These are phyloP conservation scores for Alternaria triticimaculans DNA, from an alignment of 2,329 filamentous ascomycete genomes.

Conservation along the genomic window DNA sequence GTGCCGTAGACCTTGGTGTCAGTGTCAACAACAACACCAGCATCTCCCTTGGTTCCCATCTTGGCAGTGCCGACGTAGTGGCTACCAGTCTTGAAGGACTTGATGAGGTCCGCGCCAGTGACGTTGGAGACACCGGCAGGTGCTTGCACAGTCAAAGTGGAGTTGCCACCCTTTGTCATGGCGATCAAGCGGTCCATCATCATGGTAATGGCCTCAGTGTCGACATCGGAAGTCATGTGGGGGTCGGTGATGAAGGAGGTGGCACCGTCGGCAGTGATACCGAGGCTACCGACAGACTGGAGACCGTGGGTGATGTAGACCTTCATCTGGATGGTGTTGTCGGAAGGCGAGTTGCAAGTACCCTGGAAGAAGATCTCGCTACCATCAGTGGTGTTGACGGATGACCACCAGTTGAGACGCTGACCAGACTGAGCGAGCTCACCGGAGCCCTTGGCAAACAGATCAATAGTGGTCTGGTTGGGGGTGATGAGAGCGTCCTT, in stretches of 20 bases:
- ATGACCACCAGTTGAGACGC: slow-evolving; percentile 58
- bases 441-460: slow-evolving; percentile 48
- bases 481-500: slow-evolving; percentile 35
- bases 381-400: slow-evolving; percentile 52
- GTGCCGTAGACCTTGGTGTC: slow-evolving; percentile 55
- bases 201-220: slow-evolving; percentile 49
- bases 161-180: slow-evolving; percentile 39
- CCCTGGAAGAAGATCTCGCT: slow-evolving; percentile 51
- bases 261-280: slow-evolving; percentile 44
- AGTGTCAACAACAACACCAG: slow-evolving; percentile 49
- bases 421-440: slow-evolving; percentile 56
- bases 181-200: slow-evolving; percentile 56
- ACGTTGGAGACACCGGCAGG: slow-evolving; percentile 49
- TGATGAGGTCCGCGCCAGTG: slow-evolving; percentile 46
- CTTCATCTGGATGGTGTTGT: slow-evolving; percentile 46
- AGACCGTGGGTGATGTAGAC: slow-evolving; percentile 68
- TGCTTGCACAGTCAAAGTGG: slow-evolving; percentile 43
- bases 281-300: slow-evolving; percentile 65
- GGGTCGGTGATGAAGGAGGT: slow-evolving; percentile 57
- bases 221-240: slow-evolving; percentile 58
- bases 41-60: slow-evolving; percentile 51
- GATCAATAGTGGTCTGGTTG: slow-evolving; percentile 37
- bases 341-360: slow-evolving; percentile 53
- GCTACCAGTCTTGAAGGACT: slow-evolving; percentile 35
- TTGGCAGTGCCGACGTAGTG: slow-evolving; percentile 63